Percentiles rank a stretch among this genome's conserved stretches.
phyloP scores from a whole-genome alignment of 495 filamentous ascomycete species.

The Podospora didyma region DNA sequence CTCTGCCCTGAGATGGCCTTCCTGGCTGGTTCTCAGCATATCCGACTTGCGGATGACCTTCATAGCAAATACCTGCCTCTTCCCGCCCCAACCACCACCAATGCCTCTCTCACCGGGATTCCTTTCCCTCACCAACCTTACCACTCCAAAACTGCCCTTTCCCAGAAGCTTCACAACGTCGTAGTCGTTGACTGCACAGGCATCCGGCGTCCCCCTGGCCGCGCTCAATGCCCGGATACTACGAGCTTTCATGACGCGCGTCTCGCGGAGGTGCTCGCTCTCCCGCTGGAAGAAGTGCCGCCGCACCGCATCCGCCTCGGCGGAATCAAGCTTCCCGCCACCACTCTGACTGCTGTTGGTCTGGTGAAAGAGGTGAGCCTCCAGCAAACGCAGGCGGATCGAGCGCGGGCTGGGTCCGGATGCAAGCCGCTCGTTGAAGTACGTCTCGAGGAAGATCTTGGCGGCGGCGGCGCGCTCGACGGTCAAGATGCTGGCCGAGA shows the following conservation, averaged over 20 bases:
- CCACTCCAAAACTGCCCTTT: conserved; percentile 91
- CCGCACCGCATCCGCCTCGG: conserved; percentile 53
- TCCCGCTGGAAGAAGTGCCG: conserved; percentile 61
- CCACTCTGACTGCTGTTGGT: conserved; percentile 4
- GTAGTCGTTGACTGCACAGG: conserved; percentile 52
- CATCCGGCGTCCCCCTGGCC: conserved; percentile 13
- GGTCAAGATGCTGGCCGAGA: conserved; percentile 62
- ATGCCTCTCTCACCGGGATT: neutral
- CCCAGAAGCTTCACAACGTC: conserved; percentile 83
- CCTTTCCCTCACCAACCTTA: conserved; percentile 74
- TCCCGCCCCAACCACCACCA: conserved; percentile 5
- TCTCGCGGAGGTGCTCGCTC: conserved; percentile 70
- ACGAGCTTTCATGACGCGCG: conserved; percentile 61
- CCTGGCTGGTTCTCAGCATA: conserved; percentile 86
- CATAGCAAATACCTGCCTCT: conserved; percentile 79
- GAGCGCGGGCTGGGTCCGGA: conserved; percentile 49
- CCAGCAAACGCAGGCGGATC: conserved; percentile 63
- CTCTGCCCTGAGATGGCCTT: conserved; percentile 87
- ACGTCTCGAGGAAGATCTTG: conserved; percentile 82
- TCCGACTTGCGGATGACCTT: conserved; percentile 91
- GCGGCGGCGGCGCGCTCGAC: conserved; percentile 74
- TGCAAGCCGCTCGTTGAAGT: conserved; percentile 64
- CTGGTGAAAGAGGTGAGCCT: conserved; percentile 53
- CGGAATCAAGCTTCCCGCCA: conserved; percentile 22
- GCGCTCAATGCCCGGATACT: conserved; percentile 41